Base-by-base conservation (phyloP, 257 asterid genomes). In the Cordia subcordata region DNA sequence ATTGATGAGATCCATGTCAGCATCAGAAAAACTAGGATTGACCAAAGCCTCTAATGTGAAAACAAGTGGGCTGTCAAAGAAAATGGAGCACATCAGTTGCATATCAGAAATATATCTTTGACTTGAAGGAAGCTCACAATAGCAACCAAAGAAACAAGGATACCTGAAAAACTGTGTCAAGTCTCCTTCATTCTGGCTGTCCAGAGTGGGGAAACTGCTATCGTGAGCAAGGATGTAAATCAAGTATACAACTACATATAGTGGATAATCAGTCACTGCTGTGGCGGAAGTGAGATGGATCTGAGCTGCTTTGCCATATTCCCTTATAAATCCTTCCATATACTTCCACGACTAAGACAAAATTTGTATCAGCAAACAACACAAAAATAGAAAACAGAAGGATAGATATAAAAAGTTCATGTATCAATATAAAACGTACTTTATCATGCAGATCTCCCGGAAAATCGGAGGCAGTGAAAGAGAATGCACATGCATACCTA, bases 401-500 rank as follows among this genome's bases (percentile, higher is more conserved):
- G 55, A 38, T 42, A 49, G 15, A 32, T 22, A 33, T 49, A 21
- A 15, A 27, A 59, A 51, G 52, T 10, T n/a, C n/a, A n/a, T 49
- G 57, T 53, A 47, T 11, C 12, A 0, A 53, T 23, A 54, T 51
- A 63, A 49, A 55, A 72, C 85, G 58, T 71, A 90, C 97, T 70
- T 76, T 81, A 63, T 65, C 75, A 49, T 71, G 77, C 74, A 85
- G 71, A 75, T 81, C 88, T 51, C 70, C 75, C 15, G 72, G 65
- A 39, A 83, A 64, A 70, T 81, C 85, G 35, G 76, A 56, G 58
- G 87, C 81, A 65, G 74, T 80, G 75, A 85, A 65, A 55, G 86
- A 74, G 53, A 90, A 87, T 66, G 88, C 88, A 60, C 97, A 90
- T 53, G 96, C 90, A 81, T 90, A 90, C 80, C 97, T 82, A 72